Evolutionary conservation across 2,329 filamentous ascomycete species (phyloP).

Genomic region (Fusarium sp.): DNA sequence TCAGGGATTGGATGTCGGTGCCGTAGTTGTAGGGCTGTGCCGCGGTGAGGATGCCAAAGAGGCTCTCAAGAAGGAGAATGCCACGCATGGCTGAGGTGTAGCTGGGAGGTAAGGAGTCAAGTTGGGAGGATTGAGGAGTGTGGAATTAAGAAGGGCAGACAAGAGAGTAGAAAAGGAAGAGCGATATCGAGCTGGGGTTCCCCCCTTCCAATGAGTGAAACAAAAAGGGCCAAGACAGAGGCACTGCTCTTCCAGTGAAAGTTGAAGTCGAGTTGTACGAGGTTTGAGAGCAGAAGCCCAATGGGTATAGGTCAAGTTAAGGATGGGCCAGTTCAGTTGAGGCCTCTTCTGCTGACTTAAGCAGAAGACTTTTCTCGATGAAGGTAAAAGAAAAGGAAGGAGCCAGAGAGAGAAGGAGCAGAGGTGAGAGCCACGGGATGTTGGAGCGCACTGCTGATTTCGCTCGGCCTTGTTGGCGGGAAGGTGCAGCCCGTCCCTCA

Average conservation of each 20-base stretch:
- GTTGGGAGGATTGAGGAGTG: background rate
- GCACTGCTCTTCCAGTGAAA: background rate
- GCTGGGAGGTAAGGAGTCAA: background rate
- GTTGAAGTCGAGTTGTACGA: background rate
- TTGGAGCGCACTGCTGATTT: background rate
- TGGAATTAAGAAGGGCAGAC: background rate
- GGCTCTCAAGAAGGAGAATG: constrained; percentile 16
- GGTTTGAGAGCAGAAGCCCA: background rate
- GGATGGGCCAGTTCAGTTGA: background rate
- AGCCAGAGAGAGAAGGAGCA: background rate
- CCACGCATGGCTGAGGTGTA: constrained; percentile 25
- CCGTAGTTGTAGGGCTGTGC: constrained; percentile 63
- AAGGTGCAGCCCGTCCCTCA: constrained; percentile 11
- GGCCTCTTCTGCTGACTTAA: background rate
- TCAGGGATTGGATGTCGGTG: constrained; percentile 54
- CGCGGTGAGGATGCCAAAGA: constrained; percentile 11
- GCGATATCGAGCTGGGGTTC: background rate
- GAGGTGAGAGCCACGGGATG: background rate
- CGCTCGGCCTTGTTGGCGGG: background rate
- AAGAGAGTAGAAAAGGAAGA: background rate
- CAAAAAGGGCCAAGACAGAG: constrained; percentile 1
- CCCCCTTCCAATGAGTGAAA: constrained; percentile 4
- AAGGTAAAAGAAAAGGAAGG: background rate
- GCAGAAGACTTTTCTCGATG: background rate
- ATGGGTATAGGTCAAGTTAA: background rate